Conservation (phyloP, 2,329 filamentous ascomycete genomes). For the Aureobasidium melanogenum region DNA sequence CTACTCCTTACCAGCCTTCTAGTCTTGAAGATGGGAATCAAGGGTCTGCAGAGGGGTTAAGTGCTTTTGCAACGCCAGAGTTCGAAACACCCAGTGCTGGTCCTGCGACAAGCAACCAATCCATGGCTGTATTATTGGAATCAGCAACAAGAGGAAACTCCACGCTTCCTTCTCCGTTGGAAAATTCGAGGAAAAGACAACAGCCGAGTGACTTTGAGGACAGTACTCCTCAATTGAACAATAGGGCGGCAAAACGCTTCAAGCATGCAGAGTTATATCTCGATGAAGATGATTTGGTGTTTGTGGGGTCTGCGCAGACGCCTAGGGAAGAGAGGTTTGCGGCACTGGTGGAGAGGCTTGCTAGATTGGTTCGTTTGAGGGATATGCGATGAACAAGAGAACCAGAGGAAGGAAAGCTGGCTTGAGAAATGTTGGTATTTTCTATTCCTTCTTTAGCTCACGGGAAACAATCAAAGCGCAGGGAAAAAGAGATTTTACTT, state of each 20-base stretch:
- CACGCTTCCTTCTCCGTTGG: neutral
- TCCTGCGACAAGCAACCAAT: neutral
- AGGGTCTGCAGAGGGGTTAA: neutral
- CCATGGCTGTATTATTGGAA: neutral
- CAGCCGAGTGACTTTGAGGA: neutral
- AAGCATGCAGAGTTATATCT: constrained; percentile 9
- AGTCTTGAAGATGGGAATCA: too few species aligned
- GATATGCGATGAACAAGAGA: neutral
- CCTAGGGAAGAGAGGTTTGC: neutral
- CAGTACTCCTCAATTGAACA: neutral
- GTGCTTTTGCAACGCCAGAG: neutral
- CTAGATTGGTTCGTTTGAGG: neutral
- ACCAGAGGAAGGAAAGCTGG: too few species aligned
- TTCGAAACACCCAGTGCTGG: neutral
- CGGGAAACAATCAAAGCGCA: too few species aligned
- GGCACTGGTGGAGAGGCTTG: constrained; percentile 2
- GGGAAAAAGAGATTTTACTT: too few species aligned
- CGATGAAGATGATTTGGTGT: constrained; percentile 2
- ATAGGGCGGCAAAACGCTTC: neutral
- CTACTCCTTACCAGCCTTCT: too few species aligned
- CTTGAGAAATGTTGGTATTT: too few species aligned
- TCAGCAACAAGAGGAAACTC: neutral
- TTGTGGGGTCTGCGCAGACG: neutral
- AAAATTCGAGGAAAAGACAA: neutral
- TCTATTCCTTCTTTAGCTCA: too few species aligned